A percentile compares a stretch with the other conserved stretches of the same genome.
Conservation (phyloP, 1,284 basidiomycete genomes). For the Ganoderma lingzhi region DNA sequence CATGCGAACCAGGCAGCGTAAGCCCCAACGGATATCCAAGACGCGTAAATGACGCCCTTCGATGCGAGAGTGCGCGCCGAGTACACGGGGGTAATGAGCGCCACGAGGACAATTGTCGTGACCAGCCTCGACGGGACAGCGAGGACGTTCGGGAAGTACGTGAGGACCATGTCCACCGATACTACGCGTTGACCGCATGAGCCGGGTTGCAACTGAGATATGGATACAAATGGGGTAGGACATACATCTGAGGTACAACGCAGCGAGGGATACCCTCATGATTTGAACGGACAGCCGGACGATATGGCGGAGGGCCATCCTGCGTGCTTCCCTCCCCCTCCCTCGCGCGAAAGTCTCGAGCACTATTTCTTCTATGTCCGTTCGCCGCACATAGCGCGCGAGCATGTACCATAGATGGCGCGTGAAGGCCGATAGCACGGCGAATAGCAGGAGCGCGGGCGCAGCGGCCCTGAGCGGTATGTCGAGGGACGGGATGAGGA, state of each 20-base stretch:
- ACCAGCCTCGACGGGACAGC: constrained; percentile 42
- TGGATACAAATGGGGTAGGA: constrained; percentile 23
- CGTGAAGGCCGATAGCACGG: constrained; percentile 63
- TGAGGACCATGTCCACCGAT: constrained; percentile 58
- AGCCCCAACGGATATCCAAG: constrained; percentile 62
- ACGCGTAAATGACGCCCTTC: constrained; percentile 59
- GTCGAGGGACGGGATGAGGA: constrained; percentile 58
- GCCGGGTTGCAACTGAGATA: not conserved
- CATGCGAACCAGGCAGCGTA: constrained; percentile 68
- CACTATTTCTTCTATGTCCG: constrained; percentile 70
- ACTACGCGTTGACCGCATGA: constrained; percentile 45
- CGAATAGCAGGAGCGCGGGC: constrained; percentile 60
- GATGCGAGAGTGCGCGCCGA: constrained; percentile 61
- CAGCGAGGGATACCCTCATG: constrained; percentile 59
- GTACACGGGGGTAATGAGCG: constrained; percentile 57
- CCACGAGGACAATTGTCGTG: constrained; percentile 49
- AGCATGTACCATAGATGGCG: constrained; percentile 80
- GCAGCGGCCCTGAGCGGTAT: constrained; percentile 60
- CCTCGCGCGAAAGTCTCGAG: constrained; percentile 67
- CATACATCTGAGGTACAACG: constrained; percentile 72
- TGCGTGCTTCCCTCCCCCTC: constrained; percentile 52
- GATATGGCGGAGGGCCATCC: constrained; percentile 42
- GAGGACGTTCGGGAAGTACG: constrained; percentile 47
- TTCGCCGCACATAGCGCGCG: constrained; percentile 68
- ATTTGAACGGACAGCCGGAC: constrained; percentile 52